These are phyloP conservation scores for Atkinsonella texensis DNA, from an alignment of 2,329 filamentous ascomycete genomes.

Conservation along the genomic window DNA sequence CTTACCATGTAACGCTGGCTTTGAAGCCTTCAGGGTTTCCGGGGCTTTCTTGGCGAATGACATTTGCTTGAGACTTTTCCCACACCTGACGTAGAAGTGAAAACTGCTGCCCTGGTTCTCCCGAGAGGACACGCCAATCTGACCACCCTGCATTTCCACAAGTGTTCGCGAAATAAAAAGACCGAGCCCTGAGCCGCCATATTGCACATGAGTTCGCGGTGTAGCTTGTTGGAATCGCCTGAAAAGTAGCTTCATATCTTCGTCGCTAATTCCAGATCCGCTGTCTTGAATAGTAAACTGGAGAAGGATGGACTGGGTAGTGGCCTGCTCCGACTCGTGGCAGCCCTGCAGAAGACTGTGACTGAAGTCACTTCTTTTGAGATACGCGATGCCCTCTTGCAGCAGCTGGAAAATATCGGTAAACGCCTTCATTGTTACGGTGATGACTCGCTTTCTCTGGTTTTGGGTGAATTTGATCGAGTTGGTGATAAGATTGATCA, in stretches of 20 bases:
- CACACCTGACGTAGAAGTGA: constrained; percentile 4
- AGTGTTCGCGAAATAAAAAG: constrained; percentile 66
- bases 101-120: constrained; percentile 6
- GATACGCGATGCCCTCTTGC: constrained; percentile 30
- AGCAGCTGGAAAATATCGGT: constrained; percentile 31
- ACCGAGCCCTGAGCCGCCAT: constrained; percentile 56
- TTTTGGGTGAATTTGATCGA: constrained; percentile 53
- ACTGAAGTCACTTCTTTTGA: constrained; percentile 27
- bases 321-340: constrained; percentile 26
- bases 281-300: constrained; percentile 62
- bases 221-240: constrained; percentile 56
- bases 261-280: constrained; percentile 48
- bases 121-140: constrained; percentile 51
- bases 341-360: not conserved
- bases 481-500: constrained; percentile 64
- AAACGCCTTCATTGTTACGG: constrained; percentile 53
- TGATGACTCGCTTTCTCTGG: constrained; percentile 45
- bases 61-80: not conserved
- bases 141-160: constrained; percentile 63
- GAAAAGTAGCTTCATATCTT: constrained; percentile 55
- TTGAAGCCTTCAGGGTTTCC: not conserved
- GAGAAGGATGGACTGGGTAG: constrained; percentile 19
- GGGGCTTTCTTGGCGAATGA: not conserved
- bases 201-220: constrained; percentile 57
- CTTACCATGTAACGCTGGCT: not conserved